A percentile compares a stretch with the other conserved stretches of the same genome.
Evolutionary conservation across 2,329 filamentous ascomycete species (phyloP).

Genomic region (Monosporascus ibericus): DNA sequence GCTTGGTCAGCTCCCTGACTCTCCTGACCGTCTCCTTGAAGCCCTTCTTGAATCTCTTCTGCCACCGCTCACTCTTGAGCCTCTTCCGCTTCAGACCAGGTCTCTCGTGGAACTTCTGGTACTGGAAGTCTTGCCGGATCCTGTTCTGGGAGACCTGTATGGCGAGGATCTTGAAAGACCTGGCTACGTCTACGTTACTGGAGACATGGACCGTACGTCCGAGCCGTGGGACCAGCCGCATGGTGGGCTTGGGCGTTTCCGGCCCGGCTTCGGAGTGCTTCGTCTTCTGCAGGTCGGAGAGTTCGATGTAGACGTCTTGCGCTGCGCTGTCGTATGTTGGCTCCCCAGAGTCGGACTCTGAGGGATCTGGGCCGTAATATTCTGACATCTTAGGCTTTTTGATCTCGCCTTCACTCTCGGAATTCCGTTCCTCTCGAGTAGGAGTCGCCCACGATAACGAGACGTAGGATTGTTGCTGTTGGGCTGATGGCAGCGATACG

Average conservation of each 20-base stretch:
- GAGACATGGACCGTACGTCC: conserved; percentile 39
- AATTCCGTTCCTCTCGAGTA: neutral
- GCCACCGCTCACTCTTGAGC: conserved; percentile 63
- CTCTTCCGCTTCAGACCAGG: conserved; percentile 73
- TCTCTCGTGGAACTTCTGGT: conserved; percentile 69
- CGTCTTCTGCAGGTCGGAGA: conserved; percentile 18
- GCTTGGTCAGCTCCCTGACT: conserved; percentile 64
- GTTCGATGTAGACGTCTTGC: conserved; percentile 22
- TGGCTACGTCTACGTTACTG: conserved; percentile 37
- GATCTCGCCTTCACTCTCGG: conserved; percentile 4
- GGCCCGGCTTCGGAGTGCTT: conserved; percentile 6
- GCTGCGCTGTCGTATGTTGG: conserved; percentile 9
- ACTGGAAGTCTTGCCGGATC: conserved; percentile 47
- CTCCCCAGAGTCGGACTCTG: neutral
- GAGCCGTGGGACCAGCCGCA: conserved; percentile 35
- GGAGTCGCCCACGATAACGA: conserved; percentile 7
- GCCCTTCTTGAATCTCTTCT: conserved; percentile 59
- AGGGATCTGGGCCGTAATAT: conserved; percentile 6
- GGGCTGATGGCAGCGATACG: neutral
- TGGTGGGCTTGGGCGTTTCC: conserved; percentile 11
- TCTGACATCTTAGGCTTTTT: conserved; percentile 15
- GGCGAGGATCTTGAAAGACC: conserved; percentile 37
- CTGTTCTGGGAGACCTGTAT: conserved; percentile 43
- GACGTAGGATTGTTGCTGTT: conserved; percentile 5
- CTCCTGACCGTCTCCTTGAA: conserved; percentile 60